Conservation (phyloP, 768 basidiomycete species). For the Boletus subcaerulescens region DNA sequence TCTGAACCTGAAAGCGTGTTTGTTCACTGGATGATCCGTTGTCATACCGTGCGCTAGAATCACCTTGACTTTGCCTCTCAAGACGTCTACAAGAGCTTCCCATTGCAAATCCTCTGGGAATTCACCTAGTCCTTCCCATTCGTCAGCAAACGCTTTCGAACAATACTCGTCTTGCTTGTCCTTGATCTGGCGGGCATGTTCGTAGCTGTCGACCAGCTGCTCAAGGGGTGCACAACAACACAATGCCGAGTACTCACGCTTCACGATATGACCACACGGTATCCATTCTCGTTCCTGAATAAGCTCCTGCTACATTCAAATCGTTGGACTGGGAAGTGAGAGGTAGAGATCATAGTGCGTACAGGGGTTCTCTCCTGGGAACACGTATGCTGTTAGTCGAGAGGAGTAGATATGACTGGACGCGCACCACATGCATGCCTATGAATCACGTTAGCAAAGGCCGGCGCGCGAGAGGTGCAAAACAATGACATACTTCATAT, state of each 20-base stretch:
- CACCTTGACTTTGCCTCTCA: constrained; percentile 75
- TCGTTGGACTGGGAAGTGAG: not conserved
- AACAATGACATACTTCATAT: constrained; percentile 59
- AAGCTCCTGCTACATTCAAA: constrained; percentile 19
- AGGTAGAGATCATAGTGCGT: constrained; percentile 4
- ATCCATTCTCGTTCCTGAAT: constrained; percentile 57
- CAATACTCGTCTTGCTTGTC: constrained; percentile 70
- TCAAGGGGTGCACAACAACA: not conserved
- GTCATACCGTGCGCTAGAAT: not conserved
- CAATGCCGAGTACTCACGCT: constrained; percentile 31
- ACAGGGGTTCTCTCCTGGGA: constrained; percentile 56
- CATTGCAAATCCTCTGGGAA: constrained; percentile 71
- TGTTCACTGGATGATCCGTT: not conserved
- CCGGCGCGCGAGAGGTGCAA: not conserved
- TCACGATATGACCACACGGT: constrained; percentile 65
- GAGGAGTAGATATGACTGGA: constrained; percentile 15
- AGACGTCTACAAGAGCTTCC: constrained; percentile 67
- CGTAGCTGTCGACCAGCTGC: constrained; percentile 39
- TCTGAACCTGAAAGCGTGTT: constrained; percentile 36
- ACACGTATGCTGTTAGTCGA: not conserved
- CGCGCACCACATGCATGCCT: constrained; percentile 60
- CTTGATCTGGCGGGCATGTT: constrained; percentile 63
- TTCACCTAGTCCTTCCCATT: constrained; percentile 44
- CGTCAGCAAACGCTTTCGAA: constrained; percentile 41
- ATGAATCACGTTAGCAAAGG: constrained; percentile 6